phyloP scores from a whole-genome alignment of 352 stramenopile genomes.

The Pythium folliculosum region DNA sequence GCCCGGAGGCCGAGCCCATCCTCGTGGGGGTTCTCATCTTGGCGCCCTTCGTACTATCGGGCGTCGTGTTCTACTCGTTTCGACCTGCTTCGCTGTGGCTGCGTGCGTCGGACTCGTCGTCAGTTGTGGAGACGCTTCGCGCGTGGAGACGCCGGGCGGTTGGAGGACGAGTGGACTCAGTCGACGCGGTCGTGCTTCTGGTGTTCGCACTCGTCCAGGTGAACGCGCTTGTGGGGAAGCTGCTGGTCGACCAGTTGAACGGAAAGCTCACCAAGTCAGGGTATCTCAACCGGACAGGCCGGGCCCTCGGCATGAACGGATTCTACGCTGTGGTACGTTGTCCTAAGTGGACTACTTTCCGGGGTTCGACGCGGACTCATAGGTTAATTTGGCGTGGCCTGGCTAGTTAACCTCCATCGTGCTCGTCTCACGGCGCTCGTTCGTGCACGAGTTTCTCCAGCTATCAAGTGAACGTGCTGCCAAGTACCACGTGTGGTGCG shows the following conservation, averaged over 20 bases:
- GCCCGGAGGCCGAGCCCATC: conserved; percentile 19
- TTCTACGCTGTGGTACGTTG: conserved; percentile 30
- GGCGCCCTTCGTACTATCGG: conserved; percentile 23
- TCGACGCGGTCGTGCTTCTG: conserved; percentile 44
- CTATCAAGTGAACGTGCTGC: conserved; percentile 61
- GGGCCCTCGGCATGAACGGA: conserved; percentile 73
- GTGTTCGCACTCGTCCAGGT: conserved; percentile 59
- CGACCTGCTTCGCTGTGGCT: conserved; percentile 8
- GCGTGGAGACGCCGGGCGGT: conserved; percentile 13
- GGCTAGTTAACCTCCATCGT: conserved; percentile 52
- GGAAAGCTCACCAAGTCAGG: conserved; percentile 70
- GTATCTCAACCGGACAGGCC: conserved; percentile 44
- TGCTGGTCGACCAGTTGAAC: conserved; percentile 62
- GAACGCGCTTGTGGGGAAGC: conserved; percentile 62
- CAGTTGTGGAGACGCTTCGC: conserved; percentile 10
- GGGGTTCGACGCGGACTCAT: background rate
- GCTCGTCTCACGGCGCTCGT: conserved; percentile 63
- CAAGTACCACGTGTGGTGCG: conserved; percentile 62
- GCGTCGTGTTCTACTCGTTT: conserved; percentile 22
- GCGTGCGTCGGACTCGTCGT: conserved; percentile 13
- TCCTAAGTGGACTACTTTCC: background rate
- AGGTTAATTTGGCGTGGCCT: background rate
- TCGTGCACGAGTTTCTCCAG: conserved; percentile 56
- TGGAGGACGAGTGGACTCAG: conserved; percentile 38
- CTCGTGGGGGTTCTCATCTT: conserved; percentile 15